phyloP scores from a whole-genome alignment of 768 basidiomycete species.

The Tephrocybe sp. region DNA sequence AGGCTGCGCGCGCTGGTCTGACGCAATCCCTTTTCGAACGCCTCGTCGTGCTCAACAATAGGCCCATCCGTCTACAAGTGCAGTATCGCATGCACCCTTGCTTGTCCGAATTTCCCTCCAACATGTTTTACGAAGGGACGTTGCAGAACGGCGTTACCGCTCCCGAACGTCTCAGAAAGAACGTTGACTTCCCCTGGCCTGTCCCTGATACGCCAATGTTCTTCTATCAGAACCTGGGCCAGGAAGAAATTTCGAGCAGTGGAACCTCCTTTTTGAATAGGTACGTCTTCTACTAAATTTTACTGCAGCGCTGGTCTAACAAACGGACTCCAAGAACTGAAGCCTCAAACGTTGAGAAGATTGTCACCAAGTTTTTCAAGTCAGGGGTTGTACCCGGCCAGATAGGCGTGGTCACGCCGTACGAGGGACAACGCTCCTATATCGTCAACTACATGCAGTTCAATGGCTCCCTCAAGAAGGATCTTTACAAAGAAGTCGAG shows the following conservation, averaged over 20 bases:
- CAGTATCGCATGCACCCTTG: constrained; percentile 99
- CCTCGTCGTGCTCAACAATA: constrained; percentile 91
- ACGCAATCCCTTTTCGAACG: constrained; percentile 99
- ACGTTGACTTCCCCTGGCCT: constrained; percentile 99
- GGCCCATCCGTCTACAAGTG: constrained; percentile 97
- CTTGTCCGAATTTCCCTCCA: constrained; percentile 97
- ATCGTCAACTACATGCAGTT: constrained; percentile 99
- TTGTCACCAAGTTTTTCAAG: constrained; percentile 99
- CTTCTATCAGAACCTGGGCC: constrained; percentile 99
- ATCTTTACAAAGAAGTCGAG: constrained; percentile 98
- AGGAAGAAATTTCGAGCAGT: constrained; percentile 98
- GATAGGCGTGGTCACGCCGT: constrained; percentile 98
- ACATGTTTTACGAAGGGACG: constrained; percentile 99
- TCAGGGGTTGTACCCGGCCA: constrained; percentile 94
- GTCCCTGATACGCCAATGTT: constrained; percentile 98
- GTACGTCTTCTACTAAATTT: constrained; percentile 28
- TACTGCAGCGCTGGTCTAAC: not conserved
- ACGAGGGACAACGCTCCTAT: constrained; percentile 98
- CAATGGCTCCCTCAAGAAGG: constrained; percentile 99
- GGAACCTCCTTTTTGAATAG: constrained; percentile 98
- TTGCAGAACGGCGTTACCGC: constrained; percentile 99
- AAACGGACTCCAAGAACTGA: constrained; percentile 72
- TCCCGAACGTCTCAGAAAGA: constrained; percentile 94
- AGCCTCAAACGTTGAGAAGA: constrained; percentile 99
- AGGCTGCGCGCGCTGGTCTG: constrained; percentile 97